Evolutionary conservation across 179 eudicot genomes (phyloP), one percentile per base, ranked within the genome.

Genomic region (Dionaea muscipula): DNA sequence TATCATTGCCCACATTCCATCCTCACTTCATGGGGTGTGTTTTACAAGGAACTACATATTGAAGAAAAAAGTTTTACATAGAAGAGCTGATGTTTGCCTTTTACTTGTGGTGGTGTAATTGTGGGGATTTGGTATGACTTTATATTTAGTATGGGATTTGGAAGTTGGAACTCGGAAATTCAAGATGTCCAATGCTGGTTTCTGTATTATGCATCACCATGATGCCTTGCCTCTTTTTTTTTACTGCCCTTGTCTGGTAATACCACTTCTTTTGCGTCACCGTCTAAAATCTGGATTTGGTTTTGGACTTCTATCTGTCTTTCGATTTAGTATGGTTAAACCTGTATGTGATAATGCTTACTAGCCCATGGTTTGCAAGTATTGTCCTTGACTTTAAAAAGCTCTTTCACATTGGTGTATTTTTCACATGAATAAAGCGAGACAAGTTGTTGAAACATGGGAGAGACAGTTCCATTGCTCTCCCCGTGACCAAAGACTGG

Each of bases 331-430:
- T 65, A 31, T 46, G 3, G 15, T 12, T 9, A 36, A 45, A 20
- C 15, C 23, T 35, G 56, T 33, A 59, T 39, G 22, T 31, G 16
- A 39, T 18, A 27, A 62, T 73, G 16, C 11, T 43, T 43, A 4
- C 47, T 15, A n/a, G 43, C 47, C 17, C 22, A 11, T 60, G 40
- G 57, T 62, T 36, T 36, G 22, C 33, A 28, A 37, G 62, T 75
- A 73, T 26, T 55, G 58, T 73, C 95, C 94, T 91, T 84, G 62
- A 91, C 67, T 12, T 22, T 14, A 51, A 23, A 46, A 60, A 90
- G 95, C 98, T 75, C 63, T 91, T 58, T 91, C 98, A 26, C 95
- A 87, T 68, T 91, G 98, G 98, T 91, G 98, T 75, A 86, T 91
- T 12, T 86, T 91, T 71, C 98, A 91, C 60, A 87, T 86, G 95